phyloP scores from a whole-genome alignment of 805 yeast species.

The Zygosaccharomyces kombuchaensis region DNA sequence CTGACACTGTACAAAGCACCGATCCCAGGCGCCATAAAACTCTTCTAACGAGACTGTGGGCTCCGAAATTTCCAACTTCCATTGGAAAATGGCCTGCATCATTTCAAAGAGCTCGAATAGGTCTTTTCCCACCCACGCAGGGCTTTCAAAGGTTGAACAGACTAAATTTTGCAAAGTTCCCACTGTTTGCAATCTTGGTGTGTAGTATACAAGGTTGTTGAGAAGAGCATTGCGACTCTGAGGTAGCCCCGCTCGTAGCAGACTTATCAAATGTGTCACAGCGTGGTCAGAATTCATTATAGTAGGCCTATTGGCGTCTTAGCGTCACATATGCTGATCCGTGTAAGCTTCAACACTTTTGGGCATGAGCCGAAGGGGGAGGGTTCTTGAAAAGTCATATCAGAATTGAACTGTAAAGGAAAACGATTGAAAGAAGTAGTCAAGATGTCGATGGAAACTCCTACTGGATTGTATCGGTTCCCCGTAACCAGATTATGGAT shows the following conservation, averaged over 20 bases:
- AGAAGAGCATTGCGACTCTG: constrained; percentile 11
- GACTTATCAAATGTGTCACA: constrained; percentile 7
- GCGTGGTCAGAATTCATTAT: constrained; percentile 9
- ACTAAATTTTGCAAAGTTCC: constrained; percentile 15
- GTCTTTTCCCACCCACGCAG: constrained; percentile 9
- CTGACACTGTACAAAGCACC: constrained; percentile 12
- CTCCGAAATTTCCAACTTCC: constrained; percentile 34
- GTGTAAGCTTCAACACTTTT: neutral
- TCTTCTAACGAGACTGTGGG: constrained; percentile 22
- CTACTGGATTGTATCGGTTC: constrained; percentile 21
- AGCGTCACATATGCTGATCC: neutral
- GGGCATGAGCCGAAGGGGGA: neutral
- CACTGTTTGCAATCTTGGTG: constrained; percentile 20
- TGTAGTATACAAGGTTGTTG: constrained; percentile 28
- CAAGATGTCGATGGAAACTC: constrained; percentile 23
- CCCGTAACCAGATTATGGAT: constrained; percentile 31
- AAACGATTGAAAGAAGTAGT: neutral
- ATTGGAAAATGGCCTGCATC: constrained; percentile 21
- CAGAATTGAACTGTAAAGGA: neutral
- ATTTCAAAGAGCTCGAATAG: constrained; percentile 16
- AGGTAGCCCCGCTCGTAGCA: constrained; percentile 4
- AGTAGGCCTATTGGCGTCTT: neutral
- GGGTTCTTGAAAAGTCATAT: neutral
- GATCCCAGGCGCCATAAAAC: constrained; percentile 27
- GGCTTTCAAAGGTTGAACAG: constrained; percentile 15